phyloP scores from a whole-genome alignment of 345 rosid species.

The Orychophragmus violaceus region DNA sequence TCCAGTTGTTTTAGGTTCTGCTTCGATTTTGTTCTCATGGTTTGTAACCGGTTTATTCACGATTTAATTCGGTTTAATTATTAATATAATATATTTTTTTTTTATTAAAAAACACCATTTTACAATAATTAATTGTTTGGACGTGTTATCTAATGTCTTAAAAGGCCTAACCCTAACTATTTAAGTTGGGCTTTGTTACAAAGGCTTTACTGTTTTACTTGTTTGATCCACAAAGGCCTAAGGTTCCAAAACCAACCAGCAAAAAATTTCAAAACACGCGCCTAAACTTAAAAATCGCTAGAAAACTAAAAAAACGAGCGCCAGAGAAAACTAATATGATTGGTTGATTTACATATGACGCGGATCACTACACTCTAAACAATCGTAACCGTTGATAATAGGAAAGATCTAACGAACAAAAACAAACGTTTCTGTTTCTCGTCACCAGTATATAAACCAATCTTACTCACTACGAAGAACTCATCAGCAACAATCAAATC shows the following conservation, averaged over 20 bases:
- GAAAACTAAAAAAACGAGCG: background rate
- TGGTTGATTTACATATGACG: constrained; percentile 4
- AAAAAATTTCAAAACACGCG: background rate
- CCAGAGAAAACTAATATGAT: background rate
- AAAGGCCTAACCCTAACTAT: background rate
- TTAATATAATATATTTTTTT: too few species aligned
- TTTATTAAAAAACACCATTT: too few species aligned
- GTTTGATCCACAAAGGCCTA: background rate
- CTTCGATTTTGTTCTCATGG: too few species aligned
- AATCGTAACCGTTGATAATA: background rate
- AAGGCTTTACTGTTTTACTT: background rate
- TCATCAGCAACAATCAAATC: background rate
- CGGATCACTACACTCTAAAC: background rate
- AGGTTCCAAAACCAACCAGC: too few species aligned
- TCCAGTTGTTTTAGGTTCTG: too few species aligned
- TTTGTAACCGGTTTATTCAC: too few species aligned
- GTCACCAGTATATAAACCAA: constrained; percentile 8
- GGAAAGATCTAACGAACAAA: constrained; percentile 17
- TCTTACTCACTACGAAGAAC: background rate
- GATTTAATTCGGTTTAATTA: too few species aligned
- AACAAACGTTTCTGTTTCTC: background rate
- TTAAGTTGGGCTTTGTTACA: background rate
- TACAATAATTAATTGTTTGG: too few species aligned
- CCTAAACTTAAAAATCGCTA: background rate
- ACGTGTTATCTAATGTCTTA: background rate